These are phyloP conservation scores for Colletotrichum magnum DNA, from an alignment of 2,329 filamentous ascomycete species.

Conservation along the genomic window DNA sequence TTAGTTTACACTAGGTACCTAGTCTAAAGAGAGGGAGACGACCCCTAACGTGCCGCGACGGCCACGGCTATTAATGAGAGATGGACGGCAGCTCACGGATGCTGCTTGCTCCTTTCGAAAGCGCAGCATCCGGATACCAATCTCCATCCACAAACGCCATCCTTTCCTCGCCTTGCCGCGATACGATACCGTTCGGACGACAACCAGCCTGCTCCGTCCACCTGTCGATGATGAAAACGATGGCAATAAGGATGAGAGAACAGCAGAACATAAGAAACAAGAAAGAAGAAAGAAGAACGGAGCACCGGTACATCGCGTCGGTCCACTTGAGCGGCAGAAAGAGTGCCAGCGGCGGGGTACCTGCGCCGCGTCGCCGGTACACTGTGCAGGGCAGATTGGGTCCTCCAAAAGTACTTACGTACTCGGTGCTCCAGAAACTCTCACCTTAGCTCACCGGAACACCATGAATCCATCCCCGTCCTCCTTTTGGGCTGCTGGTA, in stretches of 20 bases:
- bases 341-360: constrained; percentile 18
- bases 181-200: background rate
- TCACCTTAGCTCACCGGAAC: constrained; percentile 40
- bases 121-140: background rate
- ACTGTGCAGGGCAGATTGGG: constrained; percentile 23
- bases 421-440: constrained; percentile 7
- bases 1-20: background rate
- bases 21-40: too few relatives aligned
- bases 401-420: constrained; percentile 14
- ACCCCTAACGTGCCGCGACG: constrained; percentile 2
- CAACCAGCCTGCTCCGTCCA: background rate
- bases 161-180: constrained; percentile 1
- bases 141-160: constrained; percentile 15
- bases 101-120: background rate
- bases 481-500: constrained; percentile 24
- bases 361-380: constrained; percentile 34
- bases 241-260: too few relatives aligned
- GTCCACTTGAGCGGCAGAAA: constrained; percentile 29
- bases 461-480: constrained; percentile 26
- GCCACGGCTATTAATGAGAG: constrained; percentile 1
- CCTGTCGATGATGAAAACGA: background rate
- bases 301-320: constrained; percentile 19
- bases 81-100: background rate
- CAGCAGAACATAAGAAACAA: background rate
- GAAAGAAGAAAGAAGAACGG: constrained; percentile 1